Evolutionary conservation across 2,329 filamentous ascomycete genomes (phyloP), one percentile per base, ranked within the genome.

Genomic region (Alternaria alternata): DNA sequence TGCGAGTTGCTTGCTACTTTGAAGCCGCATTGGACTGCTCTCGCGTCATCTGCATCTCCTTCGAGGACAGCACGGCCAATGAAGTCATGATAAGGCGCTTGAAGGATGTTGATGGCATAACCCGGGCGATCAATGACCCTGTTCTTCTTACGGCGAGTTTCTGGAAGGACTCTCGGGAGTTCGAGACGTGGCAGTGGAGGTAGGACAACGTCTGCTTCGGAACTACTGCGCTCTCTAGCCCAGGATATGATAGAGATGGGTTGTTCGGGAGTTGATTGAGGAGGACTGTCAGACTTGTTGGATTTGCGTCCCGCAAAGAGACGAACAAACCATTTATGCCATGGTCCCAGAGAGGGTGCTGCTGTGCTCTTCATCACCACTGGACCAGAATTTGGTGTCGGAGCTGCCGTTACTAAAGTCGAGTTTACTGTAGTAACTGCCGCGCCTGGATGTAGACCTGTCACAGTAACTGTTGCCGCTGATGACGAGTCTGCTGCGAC

Each of bases 231-330:
- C 30, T 38, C 32, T 22, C 46, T 49, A 36, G 1, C 7, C 46
- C 46, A 49, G 20, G 46, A 49, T 16, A 49, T 49, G 46, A 49
- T 26, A 20, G 46, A 49, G 16, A 36, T 32, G 32, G 46, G 30
- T 20, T 30, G 46, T 38, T 24, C 39, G 6, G 20, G 3, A 42
- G 20, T 20, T 42, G 39, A 16, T 11, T 42, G 39, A 42, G 49
- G 26, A 28, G 7, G 0, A 8, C 36, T 20, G 7, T 39, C 3
- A 28, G 2, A 0, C 14, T 46, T 20, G 16, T 39, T 5, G 14
- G n/a, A 3, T n/a, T 51, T 60, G 46, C 57, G 58, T 6, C 65
- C 63, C 6, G 63, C 57, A 38, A 69, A 67, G 2, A 69, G 57
- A 2, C 24, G 44, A 9, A 70, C 47, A 2, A 67, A 18, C 16